phyloP scores from a whole-genome alignment of 2,329 filamentous ascomycete genomes.

The Ophiosphaerella herpotricha region DNA sequence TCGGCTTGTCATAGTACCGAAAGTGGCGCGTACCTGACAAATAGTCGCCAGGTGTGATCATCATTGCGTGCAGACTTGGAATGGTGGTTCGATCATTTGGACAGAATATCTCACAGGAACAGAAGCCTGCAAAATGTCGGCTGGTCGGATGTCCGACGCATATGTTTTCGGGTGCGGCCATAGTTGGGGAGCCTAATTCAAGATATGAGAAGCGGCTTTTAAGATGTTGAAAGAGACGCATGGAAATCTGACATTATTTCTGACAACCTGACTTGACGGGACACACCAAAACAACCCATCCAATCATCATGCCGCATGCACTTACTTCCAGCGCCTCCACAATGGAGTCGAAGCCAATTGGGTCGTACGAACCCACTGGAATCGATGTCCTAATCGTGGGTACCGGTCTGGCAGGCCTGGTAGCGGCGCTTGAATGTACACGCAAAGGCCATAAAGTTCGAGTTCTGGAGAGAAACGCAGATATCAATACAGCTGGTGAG shows the following conservation, averaged over 20 bases:
- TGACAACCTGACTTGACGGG: slow-evolving; percentile 9
- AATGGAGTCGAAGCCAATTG: slow-evolving; percentile 55
- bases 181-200: slow-evolving; percentile 27
- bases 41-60: slow-evolving; percentile 15
- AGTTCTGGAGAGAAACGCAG: slow-evolving; percentile 50
- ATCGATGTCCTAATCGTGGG: slow-evolving; percentile 49
- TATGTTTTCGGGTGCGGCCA: slow-evolving; percentile 17
- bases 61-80: slow-evolving; percentile 11
- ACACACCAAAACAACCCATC: slow-evolving; percentile 1
- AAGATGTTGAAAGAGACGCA: slow-evolving; percentile 18
- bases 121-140: slow-evolving; percentile 14
- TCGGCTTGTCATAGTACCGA: slow-evolving; percentile 16
- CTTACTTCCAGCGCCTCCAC: slow-evolving; percentile 54
- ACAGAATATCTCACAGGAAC: neutral
- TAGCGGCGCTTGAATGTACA: slow-evolving; percentile 45
- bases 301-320: slow-evolving; percentile 43
- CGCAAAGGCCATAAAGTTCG: slow-evolving; percentile 49
- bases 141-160: slow-evolving; percentile 20
- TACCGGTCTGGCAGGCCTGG: slow-evolving; percentile 46
- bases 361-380: slow-evolving; percentile 53
- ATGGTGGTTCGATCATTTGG: slow-evolving; percentile 1
- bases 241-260: neutral
- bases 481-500: slow-evolving; percentile 59
- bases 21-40: slow-evolving; percentile 13
- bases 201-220: slow-evolving; percentile 11